phyloP scores from a whole-genome alignment of 2,329 filamentous ascomycete genomes.

The Bisporella sp. region DNA sequence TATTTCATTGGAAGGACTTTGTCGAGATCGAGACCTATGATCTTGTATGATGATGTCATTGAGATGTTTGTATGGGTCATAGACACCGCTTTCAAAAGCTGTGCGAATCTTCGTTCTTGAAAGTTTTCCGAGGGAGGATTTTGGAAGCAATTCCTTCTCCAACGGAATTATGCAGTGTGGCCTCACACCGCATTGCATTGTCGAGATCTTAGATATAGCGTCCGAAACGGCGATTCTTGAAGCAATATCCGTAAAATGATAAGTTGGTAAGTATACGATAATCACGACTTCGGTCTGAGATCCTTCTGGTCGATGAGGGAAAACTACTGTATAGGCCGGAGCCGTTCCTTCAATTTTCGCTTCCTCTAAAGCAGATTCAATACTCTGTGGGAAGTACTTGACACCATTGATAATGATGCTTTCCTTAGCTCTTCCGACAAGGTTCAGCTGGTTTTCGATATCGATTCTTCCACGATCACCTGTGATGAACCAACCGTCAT shows the following conservation, averaged over 20 bases:
- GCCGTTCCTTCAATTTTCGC: slow-evolving; percentile 16
- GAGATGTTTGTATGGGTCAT: too few relatives aligned
- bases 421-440: slow-evolving; percentile 34
- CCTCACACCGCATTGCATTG: slow-evolving; percentile 8
- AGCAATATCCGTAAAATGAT: slow-evolving; percentile 14
- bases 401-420: slow-evolving; percentile 38
- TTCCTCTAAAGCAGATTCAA: slow-evolving; percentile 32
- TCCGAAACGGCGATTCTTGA: slow-evolving; percentile 16
- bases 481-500: slow-evolving; percentile 92
- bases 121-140: slow-evolving; percentile 34
- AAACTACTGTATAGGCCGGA: slow-evolving; percentile 30
- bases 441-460: slow-evolving; percentile 24
- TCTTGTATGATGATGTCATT: slow-evolving; percentile 3
- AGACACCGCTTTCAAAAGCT: slow-evolving; percentile 21
- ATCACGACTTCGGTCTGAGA: slow-evolving; percentile 30
- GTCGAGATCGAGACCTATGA: slow-evolving; percentile 18
- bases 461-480: slow-evolving; percentile 51
- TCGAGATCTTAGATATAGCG: slow-evolving; percentile 13
- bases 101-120: slow-evolving; percentile 29
- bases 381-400: slow-evolving; percentile 30
- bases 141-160: slow-evolving; percentile 18
- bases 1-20: neutral
- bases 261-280: slow-evolving; percentile 30
- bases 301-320: slow-evolving; percentile 26
- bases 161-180: slow-evolving; percentile 21